Percentiles rank a stretch among this genome's conserved stretches.
phyloP scores from a whole-genome alignment of 306 rosid species.

The Corylus americana region DNA sequence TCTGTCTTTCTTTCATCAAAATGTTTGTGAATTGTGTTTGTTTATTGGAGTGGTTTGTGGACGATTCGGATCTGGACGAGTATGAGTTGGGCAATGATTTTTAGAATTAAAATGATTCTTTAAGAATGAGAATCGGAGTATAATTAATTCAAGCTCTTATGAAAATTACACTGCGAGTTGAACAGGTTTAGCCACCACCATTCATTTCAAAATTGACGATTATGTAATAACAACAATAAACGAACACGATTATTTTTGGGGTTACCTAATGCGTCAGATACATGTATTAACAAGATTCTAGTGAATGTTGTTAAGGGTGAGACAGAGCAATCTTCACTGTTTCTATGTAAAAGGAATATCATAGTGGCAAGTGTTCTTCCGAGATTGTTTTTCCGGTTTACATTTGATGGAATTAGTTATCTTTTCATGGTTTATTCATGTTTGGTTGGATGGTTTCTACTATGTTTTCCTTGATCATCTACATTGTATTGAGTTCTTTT shows the following conservation, averaged over 20 bases:
- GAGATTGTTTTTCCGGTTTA: neutral
- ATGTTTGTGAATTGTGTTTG: neutral
- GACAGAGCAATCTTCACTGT: neutral
- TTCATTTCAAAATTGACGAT: neutral
- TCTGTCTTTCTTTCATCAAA: neutral
- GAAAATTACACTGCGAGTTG: slow-evolving; percentile 1
- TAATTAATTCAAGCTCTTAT: neutral
- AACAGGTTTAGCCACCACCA: neutral
- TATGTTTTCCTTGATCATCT: too few species aligned
- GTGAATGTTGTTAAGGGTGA: neutral
- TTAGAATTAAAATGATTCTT: slow-evolving; percentile 1
- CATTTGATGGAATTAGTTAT: neutral
- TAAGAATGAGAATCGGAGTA: neutral
- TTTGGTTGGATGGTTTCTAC: neutral
- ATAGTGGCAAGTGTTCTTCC: neutral
- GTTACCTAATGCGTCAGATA: neutral
- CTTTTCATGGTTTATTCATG: neutral
- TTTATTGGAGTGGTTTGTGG: neutral
- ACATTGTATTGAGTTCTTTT: neutral
- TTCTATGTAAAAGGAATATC: neutral
- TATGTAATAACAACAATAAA: neutral
- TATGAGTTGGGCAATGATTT: neutral
- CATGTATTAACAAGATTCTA: neutral
- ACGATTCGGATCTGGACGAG: slow-evolving; percentile 24
- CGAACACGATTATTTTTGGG: neutral